Conservation (phyloP, 306 rosid species). For the Coriaria nepalensis region DNA sequence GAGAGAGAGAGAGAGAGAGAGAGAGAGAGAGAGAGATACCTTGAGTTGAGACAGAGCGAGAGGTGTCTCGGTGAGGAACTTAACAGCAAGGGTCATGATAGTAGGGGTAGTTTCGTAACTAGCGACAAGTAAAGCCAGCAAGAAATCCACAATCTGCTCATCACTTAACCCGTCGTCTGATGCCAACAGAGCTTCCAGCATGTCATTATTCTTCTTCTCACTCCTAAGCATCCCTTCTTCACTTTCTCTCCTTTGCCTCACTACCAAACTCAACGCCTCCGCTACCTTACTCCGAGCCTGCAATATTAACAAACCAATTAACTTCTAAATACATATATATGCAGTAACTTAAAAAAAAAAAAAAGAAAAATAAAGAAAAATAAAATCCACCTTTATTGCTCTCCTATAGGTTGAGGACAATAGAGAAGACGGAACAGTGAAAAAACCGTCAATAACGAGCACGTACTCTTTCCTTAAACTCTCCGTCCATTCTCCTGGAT, state of each 20-base stretch:
- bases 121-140: conserved; percentile 79
- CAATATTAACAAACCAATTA: background rate
- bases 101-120: conserved; percentile 96
- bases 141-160: conserved; percentile 75
- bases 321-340: background rate
- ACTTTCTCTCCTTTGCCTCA: conserved; percentile 49
- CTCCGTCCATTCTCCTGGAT: conserved; percentile 90
- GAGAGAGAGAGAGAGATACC: conserved; percentile 20
- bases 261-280: conserved; percentile 62
- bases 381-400: conserved; percentile 46
- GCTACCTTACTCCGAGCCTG: conserved; percentile 90
- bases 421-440: conserved; percentile 66
- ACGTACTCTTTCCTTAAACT: conserved; percentile 66
- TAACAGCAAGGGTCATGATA: conserved; percentile 86
- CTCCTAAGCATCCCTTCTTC: conserved; percentile 9
- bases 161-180: conserved; percentile 64
- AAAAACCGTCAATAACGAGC: conserved; percentile 83
- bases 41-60: conserved; percentile 75
- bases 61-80: conserved; percentile 88
- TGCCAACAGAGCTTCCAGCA: conserved; percentile 69
- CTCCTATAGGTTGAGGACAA: conserved; percentile 77
- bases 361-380: conserved; percentile 1
- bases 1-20: background rate
- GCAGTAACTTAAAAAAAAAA: background rate
- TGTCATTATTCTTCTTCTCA: conserved; percentile 37